phyloP scores from a whole-genome alignment of 2,329 filamentous ascomycete genomes.

The Phoma herbarum region DNA sequence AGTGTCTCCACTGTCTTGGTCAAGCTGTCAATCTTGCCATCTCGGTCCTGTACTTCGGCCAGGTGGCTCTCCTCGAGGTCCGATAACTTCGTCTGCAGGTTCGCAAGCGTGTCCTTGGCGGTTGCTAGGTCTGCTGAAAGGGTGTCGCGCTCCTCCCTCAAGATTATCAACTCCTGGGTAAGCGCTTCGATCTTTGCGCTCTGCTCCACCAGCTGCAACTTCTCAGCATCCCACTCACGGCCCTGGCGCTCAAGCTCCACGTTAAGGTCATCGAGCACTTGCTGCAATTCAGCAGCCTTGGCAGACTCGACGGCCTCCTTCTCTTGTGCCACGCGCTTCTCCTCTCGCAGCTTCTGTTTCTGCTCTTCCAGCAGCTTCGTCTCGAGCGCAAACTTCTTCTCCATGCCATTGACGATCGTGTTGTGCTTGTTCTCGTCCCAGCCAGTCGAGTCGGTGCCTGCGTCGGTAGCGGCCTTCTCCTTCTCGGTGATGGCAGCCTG shows the following conservation, averaged over 20 bases:
- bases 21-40: slow-evolving; percentile 43
- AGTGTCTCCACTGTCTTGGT: slow-evolving; percentile 38
- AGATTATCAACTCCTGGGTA: slow-evolving; percentile 31
- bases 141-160: slow-evolving; percentile 40
- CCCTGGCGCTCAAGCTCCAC: slow-evolving; percentile 48
- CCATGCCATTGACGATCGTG: slow-evolving; percentile 45
- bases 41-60: slow-evolving; percentile 37
- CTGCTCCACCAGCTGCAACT: slow-evolving; percentile 48
- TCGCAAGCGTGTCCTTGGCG: slow-evolving; percentile 37
- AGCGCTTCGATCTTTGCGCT: slow-evolving; percentile 40
- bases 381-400: slow-evolving; percentile 47
- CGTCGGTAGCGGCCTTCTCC: slow-evolving; percentile 40
- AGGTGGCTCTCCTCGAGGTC: slow-evolving; percentile 43
- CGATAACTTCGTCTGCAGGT: slow-evolving; percentile 37
- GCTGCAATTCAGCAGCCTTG: slow-evolving; percentile 46
- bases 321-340: slow-evolving; percentile 43
- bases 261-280: slow-evolving; percentile 48
- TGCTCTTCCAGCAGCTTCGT: slow-evolving; percentile 45
- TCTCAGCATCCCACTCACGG: slow-evolving; percentile 48
- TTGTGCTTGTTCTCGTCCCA: slow-evolving; percentile 34
- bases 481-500: slow-evolving; percentile 44
- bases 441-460: slow-evolving; percentile 21
- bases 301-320: slow-evolving; percentile 44
- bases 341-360: slow-evolving; percentile 43
- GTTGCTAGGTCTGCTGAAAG: slow-evolving; percentile 34